phyloP scores from a whole-genome alignment of 1,139 yeast species.

The Suhomyces guaymorum region DNA sequence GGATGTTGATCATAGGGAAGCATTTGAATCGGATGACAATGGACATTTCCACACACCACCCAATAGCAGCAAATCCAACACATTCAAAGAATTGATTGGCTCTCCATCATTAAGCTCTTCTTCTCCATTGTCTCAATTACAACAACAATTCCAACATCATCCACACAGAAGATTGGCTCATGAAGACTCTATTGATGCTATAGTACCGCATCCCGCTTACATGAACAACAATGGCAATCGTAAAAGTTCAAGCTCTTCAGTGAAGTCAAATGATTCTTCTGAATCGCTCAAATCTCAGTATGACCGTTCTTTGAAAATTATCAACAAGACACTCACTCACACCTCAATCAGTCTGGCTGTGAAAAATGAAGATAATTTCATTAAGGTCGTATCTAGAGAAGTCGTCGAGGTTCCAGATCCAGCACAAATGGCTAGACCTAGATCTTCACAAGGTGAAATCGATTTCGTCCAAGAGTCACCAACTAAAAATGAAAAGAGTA shows the following conservation, averaged over 20 bases:
- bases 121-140: constrained; percentile 21
- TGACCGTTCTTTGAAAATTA: constrained; percentile 29
- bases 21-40: constrained; percentile 6
- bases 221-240: constrained; percentile 6
- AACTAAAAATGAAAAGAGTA: background rate
- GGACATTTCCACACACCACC: constrained; percentile 12
- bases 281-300: constrained; percentile 23
- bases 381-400: constrained; percentile 17
- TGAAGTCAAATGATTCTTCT: constrained; percentile 20
- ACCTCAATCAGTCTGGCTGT: constrained; percentile 16
- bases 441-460: constrained; percentile 34
- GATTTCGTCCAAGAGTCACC: constrained; percentile 14
- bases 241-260: constrained; percentile 18
- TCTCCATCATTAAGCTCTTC: constrained; percentile 23
- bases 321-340: constrained; percentile 30
- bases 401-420: constrained; percentile 12
- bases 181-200: constrained; percentile 5
- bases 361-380: constrained; percentile 9
- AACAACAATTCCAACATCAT: constrained; percentile 15
- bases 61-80: constrained; percentile 15
- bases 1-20: constrained; percentile 17
- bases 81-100: constrained; percentile 25
- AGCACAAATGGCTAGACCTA: constrained; percentile 23
- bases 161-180: constrained; percentile 3
- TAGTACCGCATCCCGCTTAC: constrained; percentile 14